Percentiles rank a stretch among this genome's conserved stretches.
Evolutionary conservation across 2,329 filamentous ascomycete species (phyloP).

Genomic region (Diaporthe humulicola): DNA sequence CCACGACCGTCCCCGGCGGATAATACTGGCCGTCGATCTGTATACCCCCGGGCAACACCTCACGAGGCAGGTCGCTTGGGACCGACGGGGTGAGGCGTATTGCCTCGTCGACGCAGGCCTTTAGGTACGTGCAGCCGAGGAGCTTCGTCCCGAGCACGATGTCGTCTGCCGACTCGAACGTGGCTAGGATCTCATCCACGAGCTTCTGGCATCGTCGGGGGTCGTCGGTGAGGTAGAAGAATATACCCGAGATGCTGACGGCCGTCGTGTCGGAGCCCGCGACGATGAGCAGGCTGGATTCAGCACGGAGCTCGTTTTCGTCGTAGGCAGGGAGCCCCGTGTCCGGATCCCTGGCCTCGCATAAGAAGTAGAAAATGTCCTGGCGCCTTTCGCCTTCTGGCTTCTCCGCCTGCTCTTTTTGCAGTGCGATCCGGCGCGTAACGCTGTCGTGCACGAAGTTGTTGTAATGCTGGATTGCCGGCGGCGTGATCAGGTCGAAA

Average conservation of each 20-base stretch:
- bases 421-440: neutral
- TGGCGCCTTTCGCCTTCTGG: neutral
- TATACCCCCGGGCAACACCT: neutral
- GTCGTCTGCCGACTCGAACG: neutral
- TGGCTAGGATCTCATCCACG: neutral
- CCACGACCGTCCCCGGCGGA: neutral
- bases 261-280: neutral
- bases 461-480: neutral
- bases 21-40: neutral
- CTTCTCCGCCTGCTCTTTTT: neutral
- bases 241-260: neutral
- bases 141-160: neutral
- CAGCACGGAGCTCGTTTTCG: neutral
- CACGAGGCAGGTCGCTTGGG: neutral
- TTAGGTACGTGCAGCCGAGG: neutral
- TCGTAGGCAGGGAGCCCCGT: neutral
- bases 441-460: neutral
- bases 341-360: neutral
- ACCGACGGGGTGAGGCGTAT: neutral
- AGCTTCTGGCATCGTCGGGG: neutral
- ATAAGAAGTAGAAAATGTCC: neutral
- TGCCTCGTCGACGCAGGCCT: neutral
- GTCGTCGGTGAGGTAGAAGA: neutral
- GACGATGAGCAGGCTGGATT: neutral
- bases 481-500: neutral